phyloP scores from a whole-genome alignment of 257 asterid genomes.

The Lavandula angustifolia region DNA sequence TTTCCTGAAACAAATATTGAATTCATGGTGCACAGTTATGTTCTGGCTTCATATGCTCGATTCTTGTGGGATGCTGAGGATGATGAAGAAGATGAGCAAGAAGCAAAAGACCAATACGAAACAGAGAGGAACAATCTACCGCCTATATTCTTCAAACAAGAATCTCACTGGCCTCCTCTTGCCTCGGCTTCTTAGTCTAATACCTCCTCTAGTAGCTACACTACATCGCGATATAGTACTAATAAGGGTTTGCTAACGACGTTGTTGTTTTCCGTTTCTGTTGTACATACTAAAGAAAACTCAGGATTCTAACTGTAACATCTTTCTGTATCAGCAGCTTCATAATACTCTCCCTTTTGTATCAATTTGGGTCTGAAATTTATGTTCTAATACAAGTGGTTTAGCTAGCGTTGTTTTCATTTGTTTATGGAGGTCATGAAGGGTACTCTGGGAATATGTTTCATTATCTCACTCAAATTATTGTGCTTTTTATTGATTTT shows the following conservation, averaged over 20 bases:
- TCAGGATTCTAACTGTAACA: conserved; percentile 30
- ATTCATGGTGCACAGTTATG: conserved; percentile 54
- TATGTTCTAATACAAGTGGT: conserved; percentile 25
- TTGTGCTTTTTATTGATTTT: not conserved
- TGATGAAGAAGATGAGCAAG: conserved; percentile 42
- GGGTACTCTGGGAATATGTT: conserved; percentile 13
- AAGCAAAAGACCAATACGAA: conserved; percentile 32
- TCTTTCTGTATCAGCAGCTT: conserved; percentile 25
- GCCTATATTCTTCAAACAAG: conserved; percentile 35
- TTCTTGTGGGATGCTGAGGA: conserved; percentile 86
- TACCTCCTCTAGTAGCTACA: conserved; percentile 9
- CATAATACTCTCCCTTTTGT: conserved; percentile 10
- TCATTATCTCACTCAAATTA: not conserved
- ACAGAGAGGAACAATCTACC: conserved; percentile 32
- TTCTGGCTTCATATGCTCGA: conserved; percentile 84
- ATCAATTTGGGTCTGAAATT: not conserved
- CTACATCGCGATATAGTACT: conserved; percentile 17
- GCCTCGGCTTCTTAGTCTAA: conserved; percentile 63
- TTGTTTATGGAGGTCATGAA: conserved; percentile 16
- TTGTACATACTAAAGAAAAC: conserved; percentile 32
- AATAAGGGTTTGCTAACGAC: conserved; percentile 25
- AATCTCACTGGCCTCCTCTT: conserved; percentile 49
- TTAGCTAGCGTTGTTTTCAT: conserved; percentile 18
- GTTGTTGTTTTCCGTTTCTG: conserved; percentile 26
- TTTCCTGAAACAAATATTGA: conserved; percentile 1